These are phyloP conservation scores for Filosporella fistucella DNA, from an alignment of 495 filamentous ascomycete species.

Conservation along the genomic window DNA sequence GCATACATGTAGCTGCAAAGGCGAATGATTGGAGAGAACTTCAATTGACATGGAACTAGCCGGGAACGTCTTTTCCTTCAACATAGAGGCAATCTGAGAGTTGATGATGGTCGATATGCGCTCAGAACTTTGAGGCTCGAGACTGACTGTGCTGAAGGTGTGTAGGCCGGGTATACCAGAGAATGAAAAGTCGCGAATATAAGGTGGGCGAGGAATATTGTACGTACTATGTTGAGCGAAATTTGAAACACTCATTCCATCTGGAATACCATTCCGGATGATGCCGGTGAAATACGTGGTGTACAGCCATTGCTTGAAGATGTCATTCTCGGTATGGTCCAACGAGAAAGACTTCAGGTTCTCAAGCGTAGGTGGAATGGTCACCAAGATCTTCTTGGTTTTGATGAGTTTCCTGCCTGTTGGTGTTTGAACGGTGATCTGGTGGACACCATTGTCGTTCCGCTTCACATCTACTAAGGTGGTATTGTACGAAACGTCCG, in stretches of 20 bases:
- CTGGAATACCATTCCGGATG: conserved; percentile 10
- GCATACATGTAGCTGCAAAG: conserved; percentile 26
- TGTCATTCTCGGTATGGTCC: conserved; percentile 23
- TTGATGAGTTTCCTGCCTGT: conserved; percentile 32
- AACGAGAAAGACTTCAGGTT: conserved; percentile 36
- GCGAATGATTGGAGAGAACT: conserved; percentile 31
- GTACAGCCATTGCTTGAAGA: conserved; percentile 36
- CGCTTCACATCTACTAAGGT: conserved; percentile 29
- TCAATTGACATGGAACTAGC: too few species aligned
- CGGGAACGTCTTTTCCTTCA: too few species aligned
- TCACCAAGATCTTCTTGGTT: conserved; percentile 42
- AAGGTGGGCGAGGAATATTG: conserved; percentile 1
- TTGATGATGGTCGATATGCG: too few species aligned
- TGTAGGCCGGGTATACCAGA: conserved; percentile 18
- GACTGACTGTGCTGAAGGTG: too few species aligned
- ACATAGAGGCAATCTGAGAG: too few species aligned
- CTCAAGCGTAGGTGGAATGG: conserved; percentile 34
- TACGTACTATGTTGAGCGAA: too few species aligned
- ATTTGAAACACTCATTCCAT: not conserved
- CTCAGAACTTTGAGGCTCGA: too few species aligned
- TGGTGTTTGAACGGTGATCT: conserved; percentile 31
- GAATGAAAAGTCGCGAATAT: not conserved
- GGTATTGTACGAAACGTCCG: conserved; percentile 23
- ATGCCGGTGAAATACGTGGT: conserved; percentile 39
- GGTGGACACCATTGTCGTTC: conserved; percentile 18